These are phyloP conservation scores for Trametes maxima DNA, from an alignment of 768 basidiomycete species.

Conservation along the genomic window DNA sequence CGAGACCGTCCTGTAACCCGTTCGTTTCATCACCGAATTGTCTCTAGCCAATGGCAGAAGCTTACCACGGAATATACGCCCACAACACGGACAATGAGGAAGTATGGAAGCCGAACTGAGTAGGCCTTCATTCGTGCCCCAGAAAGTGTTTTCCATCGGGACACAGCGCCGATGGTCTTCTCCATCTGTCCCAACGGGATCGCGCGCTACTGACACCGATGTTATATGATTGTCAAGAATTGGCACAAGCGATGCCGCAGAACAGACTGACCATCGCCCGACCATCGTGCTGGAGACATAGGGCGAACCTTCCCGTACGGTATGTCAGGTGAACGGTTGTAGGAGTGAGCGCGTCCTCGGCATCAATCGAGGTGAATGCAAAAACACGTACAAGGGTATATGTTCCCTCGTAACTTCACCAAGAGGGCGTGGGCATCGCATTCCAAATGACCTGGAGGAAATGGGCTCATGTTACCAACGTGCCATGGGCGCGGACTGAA, in stretches of 20 bases:
- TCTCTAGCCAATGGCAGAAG: slow-evolving; percentile 7
- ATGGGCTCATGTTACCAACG: too few relatives aligned
- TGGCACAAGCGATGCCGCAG: not conserved
- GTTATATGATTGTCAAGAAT: not conserved
- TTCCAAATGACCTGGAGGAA: too few relatives aligned
- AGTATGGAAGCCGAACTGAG: not conserved
- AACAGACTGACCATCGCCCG: not conserved
- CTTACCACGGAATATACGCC: not conserved
- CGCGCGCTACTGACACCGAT: not conserved
- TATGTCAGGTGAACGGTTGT: not conserved
- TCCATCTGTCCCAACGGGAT: not conserved
- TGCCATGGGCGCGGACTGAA: too few relatives aligned
- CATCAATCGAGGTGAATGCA: not conserved
- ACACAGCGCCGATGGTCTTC: not conserved
- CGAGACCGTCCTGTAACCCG: not conserved
- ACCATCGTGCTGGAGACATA: not conserved
- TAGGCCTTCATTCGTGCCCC: not conserved
- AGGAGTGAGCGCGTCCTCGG: not conserved
- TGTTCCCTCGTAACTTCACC: not conserved
- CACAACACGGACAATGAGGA: not conserved
- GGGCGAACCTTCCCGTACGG: not conserved
- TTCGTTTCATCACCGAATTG: slow-evolving; percentile 8
- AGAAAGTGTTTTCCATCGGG: not conserved
- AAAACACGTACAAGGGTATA: not conserved
- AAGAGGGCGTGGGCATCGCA: not conserved